These are phyloP conservation scores for Annulohypoxylon nitens DNA, from an alignment of 495 filamentous ascomycete species.

Conservation along the genomic window DNA sequence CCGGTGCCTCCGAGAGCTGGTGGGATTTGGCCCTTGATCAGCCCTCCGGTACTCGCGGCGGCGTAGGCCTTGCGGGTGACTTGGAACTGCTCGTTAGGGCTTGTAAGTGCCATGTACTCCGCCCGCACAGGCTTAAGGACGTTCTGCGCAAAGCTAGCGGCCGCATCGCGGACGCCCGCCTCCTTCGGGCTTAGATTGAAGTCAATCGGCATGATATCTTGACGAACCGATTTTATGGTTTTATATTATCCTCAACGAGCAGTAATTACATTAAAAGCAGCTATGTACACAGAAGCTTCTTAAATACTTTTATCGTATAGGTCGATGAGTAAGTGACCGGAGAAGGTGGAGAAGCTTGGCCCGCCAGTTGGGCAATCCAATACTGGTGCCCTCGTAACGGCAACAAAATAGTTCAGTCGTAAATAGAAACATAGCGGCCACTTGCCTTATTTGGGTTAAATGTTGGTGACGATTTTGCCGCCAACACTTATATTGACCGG, in stretches of 20 bases:
- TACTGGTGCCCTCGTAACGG: background rate
- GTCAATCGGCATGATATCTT: slow-evolving; percentile 51
- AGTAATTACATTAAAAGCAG: background rate
- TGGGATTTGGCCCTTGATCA: slow-evolving; percentile 65
- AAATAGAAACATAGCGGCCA: too few species aligned
- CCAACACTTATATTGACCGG: too few species aligned
- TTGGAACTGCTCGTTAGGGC: slow-evolving; percentile 59
- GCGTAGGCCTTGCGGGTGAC: slow-evolving; percentile 61
- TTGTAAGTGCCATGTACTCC: slow-evolving; percentile 50
- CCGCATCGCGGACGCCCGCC: slow-evolving; percentile 52
- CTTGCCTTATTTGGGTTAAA: too few species aligned
- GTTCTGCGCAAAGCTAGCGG: slow-evolving; percentile 51
- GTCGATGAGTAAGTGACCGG: background rate
- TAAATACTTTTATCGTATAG: background rate
- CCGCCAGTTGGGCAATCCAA: background rate
- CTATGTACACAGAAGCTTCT: background rate
- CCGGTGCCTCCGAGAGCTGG: slow-evolving; percentile 59
- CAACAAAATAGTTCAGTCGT: background rate
- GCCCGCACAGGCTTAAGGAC: slow-evolving; percentile 54
- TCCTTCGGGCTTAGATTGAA: slow-evolving; percentile 58
- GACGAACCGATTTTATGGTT: too few species aligned
- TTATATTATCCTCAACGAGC: background rate
- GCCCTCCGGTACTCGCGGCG: slow-evolving; percentile 55
- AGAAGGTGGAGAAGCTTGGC: slow-evolving; percentile 5
- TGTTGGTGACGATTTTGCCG: too few species aligned